Evolutionary conservation across 1,284 basidiomycete species (phyloP).

Genomic region (Stygiomarasmius scandens): DNA sequence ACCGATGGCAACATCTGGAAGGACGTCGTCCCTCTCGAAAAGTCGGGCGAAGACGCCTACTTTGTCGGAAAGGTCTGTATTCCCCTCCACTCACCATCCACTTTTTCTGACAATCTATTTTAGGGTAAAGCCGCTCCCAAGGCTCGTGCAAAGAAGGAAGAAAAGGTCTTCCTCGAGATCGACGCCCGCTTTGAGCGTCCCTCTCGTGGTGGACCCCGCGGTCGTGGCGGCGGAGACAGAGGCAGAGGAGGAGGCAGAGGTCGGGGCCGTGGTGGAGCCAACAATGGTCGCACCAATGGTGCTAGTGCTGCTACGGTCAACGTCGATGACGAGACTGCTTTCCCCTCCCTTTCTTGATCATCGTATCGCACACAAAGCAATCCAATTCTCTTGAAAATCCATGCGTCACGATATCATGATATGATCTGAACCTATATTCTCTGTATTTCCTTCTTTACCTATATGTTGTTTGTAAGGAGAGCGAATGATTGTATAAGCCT

Average conservation of each 20-base stretch:
- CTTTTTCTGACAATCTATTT: constrained; percentile 12
- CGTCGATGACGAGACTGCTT: constrained; percentile 79
- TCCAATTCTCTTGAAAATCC: constrained; percentile 8
- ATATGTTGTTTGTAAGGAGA: not conserved
- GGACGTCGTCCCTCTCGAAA: constrained; percentile 61
- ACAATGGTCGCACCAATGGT: constrained; percentile 34
- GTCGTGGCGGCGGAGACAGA: constrained; percentile 49
- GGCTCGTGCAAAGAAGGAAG: constrained; percentile 71
- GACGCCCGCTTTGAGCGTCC: constrained; percentile 79
- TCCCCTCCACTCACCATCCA: not conserved
- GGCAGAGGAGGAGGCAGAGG: constrained; percentile 48
- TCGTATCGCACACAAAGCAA: constrained; percentile 3
- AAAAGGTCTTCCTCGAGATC: constrained; percentile 78
- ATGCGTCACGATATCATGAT: not conserved
- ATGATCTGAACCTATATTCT: not conserved
- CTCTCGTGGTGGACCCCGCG: constrained; percentile 58
- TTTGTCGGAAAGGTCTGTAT: constrained; percentile 72
- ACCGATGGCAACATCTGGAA: constrained; percentile 61
- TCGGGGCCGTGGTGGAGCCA: constrained; percentile 38
- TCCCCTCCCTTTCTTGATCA: constrained; percentile 76
- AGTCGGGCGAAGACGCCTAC: constrained; percentile 68
- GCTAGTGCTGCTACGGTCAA: constrained; percentile 46
- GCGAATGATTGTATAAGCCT: not conserved
- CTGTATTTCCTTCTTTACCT: not conserved
- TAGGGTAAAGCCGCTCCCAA: constrained; percentile 66